phyloP scores from a whole-genome alignment of 805 yeast species.

The Nakazawaea molendinolei region DNA sequence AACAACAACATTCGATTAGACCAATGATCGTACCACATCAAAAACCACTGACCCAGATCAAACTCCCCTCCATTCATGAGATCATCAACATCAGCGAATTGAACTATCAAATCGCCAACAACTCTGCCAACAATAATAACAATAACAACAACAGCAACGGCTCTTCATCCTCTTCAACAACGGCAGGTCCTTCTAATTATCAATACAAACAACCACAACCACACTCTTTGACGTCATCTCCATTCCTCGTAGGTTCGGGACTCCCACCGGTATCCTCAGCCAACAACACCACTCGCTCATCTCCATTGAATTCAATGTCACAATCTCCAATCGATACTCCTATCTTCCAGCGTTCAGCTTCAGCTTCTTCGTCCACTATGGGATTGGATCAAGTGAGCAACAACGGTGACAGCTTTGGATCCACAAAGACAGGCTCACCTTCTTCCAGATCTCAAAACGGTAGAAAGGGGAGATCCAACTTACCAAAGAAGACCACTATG shows the following conservation, averaged over 20 bases:
- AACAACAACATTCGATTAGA: conserved; percentile 1
- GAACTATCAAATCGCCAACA: neutral
- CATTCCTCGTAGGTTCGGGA: too few relatives aligned
- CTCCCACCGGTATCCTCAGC: neutral
- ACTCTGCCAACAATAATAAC: too few relatives aligned
- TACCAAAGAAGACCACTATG: conserved; percentile 54
- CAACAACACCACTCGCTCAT: conserved; percentile 12
- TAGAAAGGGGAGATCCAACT: conserved; percentile 38
- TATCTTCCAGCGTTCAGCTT: conserved; percentile 5
- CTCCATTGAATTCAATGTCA: conserved; percentile 18
- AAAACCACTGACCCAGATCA: conserved; percentile 7
- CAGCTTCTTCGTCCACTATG: conserved; percentile 7
- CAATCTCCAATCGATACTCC: conserved; percentile 11
- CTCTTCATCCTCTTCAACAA: conserved; percentile 1
- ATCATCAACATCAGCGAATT: conserved; percentile 10
- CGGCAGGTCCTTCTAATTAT: conserved; percentile 7
- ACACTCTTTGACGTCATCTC: conserved; percentile 22
- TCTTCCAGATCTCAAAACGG: conserved; percentile 12
- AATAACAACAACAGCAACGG: conserved; percentile 7
- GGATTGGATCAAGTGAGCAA: neutral
- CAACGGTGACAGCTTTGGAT: neutral
- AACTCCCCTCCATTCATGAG: conserved; percentile 12
- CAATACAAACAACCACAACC: conserved; percentile 6
- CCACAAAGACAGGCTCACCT: neutral
- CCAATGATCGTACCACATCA: neutral